Evolutionary conservation across 2,329 filamentous ascomycete species (phyloP).

Genomic region (Clarireedia monteithiana): DNA sequence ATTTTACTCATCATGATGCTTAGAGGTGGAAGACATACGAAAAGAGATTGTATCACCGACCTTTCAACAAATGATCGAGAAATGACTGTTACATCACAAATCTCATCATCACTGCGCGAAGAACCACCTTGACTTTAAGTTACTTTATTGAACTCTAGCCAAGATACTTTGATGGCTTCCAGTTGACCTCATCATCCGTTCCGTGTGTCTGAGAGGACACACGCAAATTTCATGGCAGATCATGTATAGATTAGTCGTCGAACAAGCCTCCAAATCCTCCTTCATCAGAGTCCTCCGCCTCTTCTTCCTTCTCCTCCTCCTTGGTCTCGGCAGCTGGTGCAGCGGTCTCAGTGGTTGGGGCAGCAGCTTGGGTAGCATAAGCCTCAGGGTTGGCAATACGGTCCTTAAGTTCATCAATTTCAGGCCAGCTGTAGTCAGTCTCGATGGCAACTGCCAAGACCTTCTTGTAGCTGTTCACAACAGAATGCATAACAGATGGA

Average conservation of each 20-base stretch:
- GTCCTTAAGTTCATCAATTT: conserved; percentile 97
- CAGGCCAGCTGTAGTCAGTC: conserved; percentile 90
- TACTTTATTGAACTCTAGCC: conserved; percentile 20
- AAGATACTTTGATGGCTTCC: conserved; percentile 19
- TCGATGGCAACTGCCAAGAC: conserved; percentile 78
- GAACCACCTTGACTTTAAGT: conserved; percentile 13
- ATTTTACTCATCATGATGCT: conserved; percentile 30
- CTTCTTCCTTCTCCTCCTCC: conserved; percentile 56
- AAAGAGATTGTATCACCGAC: conserved; percentile 19
- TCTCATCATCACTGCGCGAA: conserved; percentile 7
- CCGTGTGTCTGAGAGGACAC: conserved; percentile 11
- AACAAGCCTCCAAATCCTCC: conserved; percentile 73
- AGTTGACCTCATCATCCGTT: conserved; percentile 20
- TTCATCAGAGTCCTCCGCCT: conserved; percentile 58
- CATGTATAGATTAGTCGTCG: conserved; percentile 43
- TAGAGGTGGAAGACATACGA: conserved; percentile 1
- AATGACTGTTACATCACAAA: conserved; percentile 8
- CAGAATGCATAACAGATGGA: conserved; percentile 90
- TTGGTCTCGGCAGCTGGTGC: conserved; percentile 38
- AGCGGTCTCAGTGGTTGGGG: conserved; percentile 37
- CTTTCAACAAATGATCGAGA: conserved; percentile 8
- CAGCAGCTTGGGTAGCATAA: conserved; percentile 65
- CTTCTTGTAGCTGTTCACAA: conserved; percentile 99
- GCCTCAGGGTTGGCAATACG: conserved; percentile 98
- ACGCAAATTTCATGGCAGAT: conserved; percentile 19